Conservation (phyloP, 768 basidiomycete genomes). For the Piloderma croceum region DNA sequence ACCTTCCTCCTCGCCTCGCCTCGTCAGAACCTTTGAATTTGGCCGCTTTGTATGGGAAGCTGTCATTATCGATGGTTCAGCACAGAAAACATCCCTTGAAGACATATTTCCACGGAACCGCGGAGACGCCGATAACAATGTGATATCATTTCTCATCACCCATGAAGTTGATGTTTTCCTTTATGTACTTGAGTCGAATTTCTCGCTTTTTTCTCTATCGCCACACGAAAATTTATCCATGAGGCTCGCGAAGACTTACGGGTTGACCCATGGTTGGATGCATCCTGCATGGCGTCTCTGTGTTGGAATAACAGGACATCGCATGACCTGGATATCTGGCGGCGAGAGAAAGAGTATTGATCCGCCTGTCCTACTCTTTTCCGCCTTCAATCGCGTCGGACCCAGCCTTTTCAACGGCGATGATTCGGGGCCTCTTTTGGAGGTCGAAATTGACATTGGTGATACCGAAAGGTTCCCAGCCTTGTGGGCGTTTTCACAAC, state of each 20-base stretch:
- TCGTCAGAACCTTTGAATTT: neutral
- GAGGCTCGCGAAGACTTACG: too few relatives aligned
- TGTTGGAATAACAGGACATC: neutral
- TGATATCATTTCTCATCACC: neutral
- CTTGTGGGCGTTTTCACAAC: slow-evolving; percentile 5
- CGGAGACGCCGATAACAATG: neutral
- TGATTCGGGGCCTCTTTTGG: too few relatives aligned
- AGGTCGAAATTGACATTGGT: too few relatives aligned
- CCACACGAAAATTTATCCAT: too few relatives aligned
- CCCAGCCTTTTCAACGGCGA: neutral
- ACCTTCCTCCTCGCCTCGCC: neutral
- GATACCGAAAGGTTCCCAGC: slow-evolving; percentile 1
- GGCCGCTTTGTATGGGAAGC: neutral
- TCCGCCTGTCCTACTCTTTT: neutral
- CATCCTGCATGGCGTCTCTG: neutral
- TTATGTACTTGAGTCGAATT: too few relatives aligned
- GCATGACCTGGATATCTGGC: neutral
- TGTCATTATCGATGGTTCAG: neutral
- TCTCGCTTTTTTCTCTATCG: too few relatives aligned
- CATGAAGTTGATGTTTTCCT: neutral
- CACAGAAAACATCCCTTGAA: neutral
- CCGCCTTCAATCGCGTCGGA: neutral
- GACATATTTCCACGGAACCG: neutral
- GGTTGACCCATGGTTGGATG: neutral
- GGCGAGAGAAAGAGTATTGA: neutral